Base-by-base conservation (phyloP, 805 yeast species). In the Wickerhamiella galacta region DNA sequence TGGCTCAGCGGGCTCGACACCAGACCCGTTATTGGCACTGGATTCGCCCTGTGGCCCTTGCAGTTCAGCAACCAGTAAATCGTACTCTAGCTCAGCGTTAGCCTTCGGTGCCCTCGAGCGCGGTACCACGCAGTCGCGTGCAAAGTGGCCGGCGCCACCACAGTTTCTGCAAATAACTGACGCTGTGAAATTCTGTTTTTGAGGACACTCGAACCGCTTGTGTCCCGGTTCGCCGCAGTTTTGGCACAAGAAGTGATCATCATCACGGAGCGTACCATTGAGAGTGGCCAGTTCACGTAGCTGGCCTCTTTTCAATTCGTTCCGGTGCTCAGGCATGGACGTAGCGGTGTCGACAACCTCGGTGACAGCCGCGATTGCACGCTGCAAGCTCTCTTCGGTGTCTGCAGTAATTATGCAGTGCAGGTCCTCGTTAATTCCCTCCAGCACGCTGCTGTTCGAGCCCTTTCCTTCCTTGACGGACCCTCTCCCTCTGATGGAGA, bases 401-500 rank as follows among this genome's bases (percentile, higher is more conserved):
- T 83, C 95, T 1, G 90, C 82, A 3, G 79, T 78, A 31, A 90
- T 72, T 25, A 85, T 56, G 46, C 93, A 85, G 54, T 90, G 98
- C 34, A 92, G 56, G 26, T 82, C 93, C 38, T 92, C 98, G 28
- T 75, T 72, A 42, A 74, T 58, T 38, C 70, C 63, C 20, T 68
- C 68, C 25, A 47, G 49, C 2, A 66, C 61, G 11, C 63, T 50
- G 24, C 61, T 64, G 9, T 61, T 48, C 1, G 68, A 57, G 36
- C 68, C 67, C 51, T 73, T 77, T 20, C 96, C 96, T 48, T 81
- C 93, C 49, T 87, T 87, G 14, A 83, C 93, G 1, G 95, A 85
- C 0, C 99, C 99, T 44, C 78, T 74, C 18, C 99, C 99, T 44
- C 99, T 64, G 31, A 90, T 79, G 3, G 85, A 92, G 38, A 90